These are phyloP conservation scores for Plasmodiophora brassicae DNA, from an alignment of 208 protist species.

Conservation along the genomic window DNA sequence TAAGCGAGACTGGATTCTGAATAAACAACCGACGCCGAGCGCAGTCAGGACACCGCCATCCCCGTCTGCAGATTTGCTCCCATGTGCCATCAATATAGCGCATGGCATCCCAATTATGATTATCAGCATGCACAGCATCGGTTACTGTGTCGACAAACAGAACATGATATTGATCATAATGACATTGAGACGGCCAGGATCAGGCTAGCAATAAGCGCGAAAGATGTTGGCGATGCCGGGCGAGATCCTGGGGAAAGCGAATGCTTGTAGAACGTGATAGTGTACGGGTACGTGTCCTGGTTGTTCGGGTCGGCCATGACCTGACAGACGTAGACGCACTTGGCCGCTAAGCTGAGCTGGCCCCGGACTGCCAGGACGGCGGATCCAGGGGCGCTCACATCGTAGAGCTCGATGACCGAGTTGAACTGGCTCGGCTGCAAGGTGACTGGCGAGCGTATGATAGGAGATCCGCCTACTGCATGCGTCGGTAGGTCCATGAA, in stretches of 20 bases:
- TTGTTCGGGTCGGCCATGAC: not conserved
- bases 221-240: not conserved
- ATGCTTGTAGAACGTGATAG: not conserved
- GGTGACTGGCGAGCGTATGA: not conserved
- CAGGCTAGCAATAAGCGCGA: too few species aligned
- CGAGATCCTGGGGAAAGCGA: not conserved
- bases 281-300: conserved; percentile 7
- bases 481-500: conserved; percentile 5
- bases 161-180: too few species aligned
- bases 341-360: not conserved
- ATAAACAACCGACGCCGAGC: too few species aligned
- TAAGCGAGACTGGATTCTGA: too few species aligned
- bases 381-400: not conserved
- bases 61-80: too few species aligned
- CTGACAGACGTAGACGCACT: conserved; percentile 2
- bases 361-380: not conserved
- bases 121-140: too few species aligned
- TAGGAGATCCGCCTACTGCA: not conserved
- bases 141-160: too few species aligned
- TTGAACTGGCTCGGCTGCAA: not conserved
- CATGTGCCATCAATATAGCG: too few species aligned
- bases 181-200: too few species aligned
- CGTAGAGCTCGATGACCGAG: conserved; percentile 3
- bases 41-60: too few species aligned
- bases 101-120: too few species aligned